Percentiles rank a stretch among this genome's conserved stretches.
phyloP scores from a whole-genome alignment of 2,329 filamentous ascomycete genomes.

The Pezicula radicicola region DNA sequence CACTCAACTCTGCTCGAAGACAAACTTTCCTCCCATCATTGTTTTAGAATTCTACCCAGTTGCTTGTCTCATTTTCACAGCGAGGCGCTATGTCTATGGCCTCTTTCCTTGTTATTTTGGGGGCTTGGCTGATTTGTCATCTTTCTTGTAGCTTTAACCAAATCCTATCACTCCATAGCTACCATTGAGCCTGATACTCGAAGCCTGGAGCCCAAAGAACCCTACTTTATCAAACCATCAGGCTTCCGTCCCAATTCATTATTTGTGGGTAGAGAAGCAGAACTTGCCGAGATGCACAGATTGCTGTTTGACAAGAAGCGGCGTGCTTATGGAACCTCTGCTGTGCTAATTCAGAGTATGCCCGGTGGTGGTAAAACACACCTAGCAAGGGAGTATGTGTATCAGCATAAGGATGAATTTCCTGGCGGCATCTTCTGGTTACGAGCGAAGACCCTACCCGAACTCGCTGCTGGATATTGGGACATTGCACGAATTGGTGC shows the following conservation, averaged over 20 bases:
- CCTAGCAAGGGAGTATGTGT: constrained; percentile 65
- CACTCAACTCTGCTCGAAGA: too few species aligned
- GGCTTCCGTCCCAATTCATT: constrained; percentile 60
- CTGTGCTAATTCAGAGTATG: constrained; percentile 61
- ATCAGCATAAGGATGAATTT: constrained; percentile 54
- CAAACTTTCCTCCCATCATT: too few species aligned
- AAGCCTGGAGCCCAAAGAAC: constrained; percentile 7
- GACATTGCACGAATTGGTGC: constrained; percentile 59
- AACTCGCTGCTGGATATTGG: constrained; percentile 61
- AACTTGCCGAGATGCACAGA: constrained; percentile 55
- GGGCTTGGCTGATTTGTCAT: neutral
- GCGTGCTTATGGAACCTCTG: constrained; percentile 54
- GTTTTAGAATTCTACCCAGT: neutral
- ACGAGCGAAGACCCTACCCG: constrained; percentile 55
- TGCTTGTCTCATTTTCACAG: neutral
- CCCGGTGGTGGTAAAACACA: constrained; percentile 69
- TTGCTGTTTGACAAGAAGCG: constrained; percentile 56
- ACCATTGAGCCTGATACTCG: constrained; percentile 9
- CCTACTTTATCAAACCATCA: constrained; percentile 44
- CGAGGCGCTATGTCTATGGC: neutral
- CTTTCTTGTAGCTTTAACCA: constrained; percentile 15
- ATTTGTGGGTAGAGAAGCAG: constrained; percentile 58
- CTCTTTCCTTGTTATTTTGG: neutral
- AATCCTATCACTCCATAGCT: constrained; percentile 3
- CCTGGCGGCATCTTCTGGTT: constrained; percentile 70